Conservation (phyloP, 352 stramenopile species). For the Phytophthora sp. region DNA sequence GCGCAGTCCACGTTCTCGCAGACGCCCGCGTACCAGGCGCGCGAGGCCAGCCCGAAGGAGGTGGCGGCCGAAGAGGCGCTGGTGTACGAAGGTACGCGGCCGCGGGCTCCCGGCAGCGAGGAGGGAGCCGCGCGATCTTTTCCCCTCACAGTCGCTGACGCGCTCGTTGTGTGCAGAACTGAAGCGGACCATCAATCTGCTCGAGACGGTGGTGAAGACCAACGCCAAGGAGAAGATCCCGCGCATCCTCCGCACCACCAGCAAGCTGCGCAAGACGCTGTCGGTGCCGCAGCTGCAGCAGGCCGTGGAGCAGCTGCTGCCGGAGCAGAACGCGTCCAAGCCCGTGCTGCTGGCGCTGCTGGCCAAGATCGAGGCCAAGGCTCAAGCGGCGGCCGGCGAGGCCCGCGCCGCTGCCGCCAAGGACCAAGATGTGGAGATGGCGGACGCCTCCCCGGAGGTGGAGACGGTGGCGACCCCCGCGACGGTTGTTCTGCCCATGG, state of each 20-base stretch:
- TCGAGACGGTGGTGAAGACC: constrained; percentile 81
- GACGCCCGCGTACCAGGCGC: constrained; percentile 63
- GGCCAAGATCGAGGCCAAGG: constrained; percentile 51
- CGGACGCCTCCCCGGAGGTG: constrained; percentile 44
- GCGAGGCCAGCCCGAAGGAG: constrained; percentile 48
- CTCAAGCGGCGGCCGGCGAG: constrained; percentile 14
- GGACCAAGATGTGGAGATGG: constrained; percentile 64
- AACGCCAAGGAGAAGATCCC: constrained; percentile 88
- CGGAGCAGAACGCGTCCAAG: constrained; percentile 70
- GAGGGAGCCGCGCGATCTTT: constrained; percentile 22
- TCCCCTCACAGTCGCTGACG: not conserved
- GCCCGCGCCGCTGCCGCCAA: constrained; percentile 13
- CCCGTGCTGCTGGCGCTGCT: constrained; percentile 57
- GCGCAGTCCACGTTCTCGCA: constrained; percentile 79
- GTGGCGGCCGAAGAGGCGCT: constrained; percentile 61
- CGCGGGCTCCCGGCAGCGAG: not conserved
- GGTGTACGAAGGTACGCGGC: constrained; percentile 62
- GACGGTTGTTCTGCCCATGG: constrained; percentile 46
- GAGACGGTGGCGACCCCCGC: constrained; percentile 15
- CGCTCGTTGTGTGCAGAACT: constrained; percentile 56
- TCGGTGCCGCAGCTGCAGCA: constrained; percentile 63
- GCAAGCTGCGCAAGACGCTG: constrained; percentile 81
- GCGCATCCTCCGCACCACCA: constrained; percentile 80
- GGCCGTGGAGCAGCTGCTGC: constrained; percentile 66
- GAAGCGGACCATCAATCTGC: constrained; percentile 71